Evolutionary conservation across 2,329 filamentous ascomycete genomes (phyloP).

Genomic region (Cytospora piceae): DNA sequence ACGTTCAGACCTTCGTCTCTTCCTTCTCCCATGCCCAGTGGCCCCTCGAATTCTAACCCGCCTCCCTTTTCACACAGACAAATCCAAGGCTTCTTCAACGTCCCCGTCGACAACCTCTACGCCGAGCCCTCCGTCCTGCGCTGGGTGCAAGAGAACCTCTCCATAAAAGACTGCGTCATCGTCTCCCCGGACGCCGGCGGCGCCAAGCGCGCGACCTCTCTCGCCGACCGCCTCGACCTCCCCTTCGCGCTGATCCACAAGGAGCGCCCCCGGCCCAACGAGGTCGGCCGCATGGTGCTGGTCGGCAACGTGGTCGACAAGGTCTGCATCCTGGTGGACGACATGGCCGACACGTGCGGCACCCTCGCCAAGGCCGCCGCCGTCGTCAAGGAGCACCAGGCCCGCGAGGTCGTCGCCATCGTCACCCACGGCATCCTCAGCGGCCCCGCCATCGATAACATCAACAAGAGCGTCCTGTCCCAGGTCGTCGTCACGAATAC

Average conservation of each 20-base stretch:
- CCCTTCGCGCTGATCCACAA: constrained; percentile 99
- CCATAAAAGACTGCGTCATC: constrained; percentile 84
- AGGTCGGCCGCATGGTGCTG: constrained; percentile 74
- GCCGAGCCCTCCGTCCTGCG: constrained; percentile 73
- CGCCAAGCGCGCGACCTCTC: constrained; percentile 92
- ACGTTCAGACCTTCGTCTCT: constrained; percentile 42
- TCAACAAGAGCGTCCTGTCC: constrained; percentile 77
- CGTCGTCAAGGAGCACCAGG: constrained; percentile 84
- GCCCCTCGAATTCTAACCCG: constrained; percentile 47
- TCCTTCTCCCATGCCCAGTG: too few species aligned
- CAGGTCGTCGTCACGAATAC: constrained; percentile 91
- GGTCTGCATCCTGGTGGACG: constrained; percentile 93
- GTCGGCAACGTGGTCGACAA: constrained; percentile 83
- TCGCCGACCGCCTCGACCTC: constrained; percentile 90
- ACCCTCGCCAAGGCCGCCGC: constrained; percentile 78
- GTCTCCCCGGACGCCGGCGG: constrained; percentile 96
- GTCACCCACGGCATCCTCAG: constrained; percentile 93
- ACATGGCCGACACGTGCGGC: constrained; percentile 92
- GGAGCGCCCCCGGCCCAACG: constrained; percentile 62
- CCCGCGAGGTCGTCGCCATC: constrained; percentile 87
- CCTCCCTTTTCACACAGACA: constrained; percentile 48
- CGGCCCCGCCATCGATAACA: constrained; percentile 82
- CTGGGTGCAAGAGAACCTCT: constrained; percentile 79
- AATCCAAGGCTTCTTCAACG: constrained; percentile 98
- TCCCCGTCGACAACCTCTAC: constrained; percentile 97